Evolutionary conservation across 148 eudicot species (phyloP).

Genomic region (Diospyros kaki): DNA sequence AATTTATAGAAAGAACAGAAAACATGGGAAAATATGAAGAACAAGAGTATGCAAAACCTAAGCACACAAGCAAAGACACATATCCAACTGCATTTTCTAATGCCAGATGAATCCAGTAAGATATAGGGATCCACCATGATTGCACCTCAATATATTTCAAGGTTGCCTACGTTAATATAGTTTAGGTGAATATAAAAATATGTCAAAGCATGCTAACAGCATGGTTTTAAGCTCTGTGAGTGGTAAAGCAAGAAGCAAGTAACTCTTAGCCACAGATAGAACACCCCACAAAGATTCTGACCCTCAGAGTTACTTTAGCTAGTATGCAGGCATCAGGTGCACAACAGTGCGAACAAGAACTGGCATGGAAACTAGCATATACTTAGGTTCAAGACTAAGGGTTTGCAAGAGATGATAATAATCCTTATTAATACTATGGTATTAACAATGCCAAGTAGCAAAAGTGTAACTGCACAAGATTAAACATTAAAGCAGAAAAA

Average conservation of each 20-base stretch:
- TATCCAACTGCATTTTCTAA: neutral
- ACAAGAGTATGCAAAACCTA: neutral
- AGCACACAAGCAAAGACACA: neutral
- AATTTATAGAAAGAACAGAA: neutral
- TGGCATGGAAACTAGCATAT: neutral
- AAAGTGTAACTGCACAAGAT: neutral
- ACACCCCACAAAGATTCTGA: neutral
- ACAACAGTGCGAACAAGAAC: neutral
- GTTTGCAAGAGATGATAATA: conserved; percentile 4
- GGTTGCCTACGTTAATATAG: neutral
- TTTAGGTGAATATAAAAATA: neutral
- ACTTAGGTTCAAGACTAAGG: neutral
- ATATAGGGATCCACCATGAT: too few species aligned
- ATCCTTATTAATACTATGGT: neutral
- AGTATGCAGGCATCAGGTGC: neutral
- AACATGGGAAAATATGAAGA: neutral
- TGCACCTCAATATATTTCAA: neutral
- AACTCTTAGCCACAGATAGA: conserved; percentile 4
- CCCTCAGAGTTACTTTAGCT: neutral
- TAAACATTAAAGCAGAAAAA: neutral
- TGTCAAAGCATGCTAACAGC: neutral
- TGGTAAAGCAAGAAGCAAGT: neutral
- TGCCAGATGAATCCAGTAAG: too few species aligned
- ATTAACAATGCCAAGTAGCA: neutral
- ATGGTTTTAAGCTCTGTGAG: neutral